A percentile compares a stretch with the other conserved stretches of the same genome.
Conservation (phyloP, 2,329 filamentous ascomycete genomes). For the Aureobasidium pullulans region DNA sequence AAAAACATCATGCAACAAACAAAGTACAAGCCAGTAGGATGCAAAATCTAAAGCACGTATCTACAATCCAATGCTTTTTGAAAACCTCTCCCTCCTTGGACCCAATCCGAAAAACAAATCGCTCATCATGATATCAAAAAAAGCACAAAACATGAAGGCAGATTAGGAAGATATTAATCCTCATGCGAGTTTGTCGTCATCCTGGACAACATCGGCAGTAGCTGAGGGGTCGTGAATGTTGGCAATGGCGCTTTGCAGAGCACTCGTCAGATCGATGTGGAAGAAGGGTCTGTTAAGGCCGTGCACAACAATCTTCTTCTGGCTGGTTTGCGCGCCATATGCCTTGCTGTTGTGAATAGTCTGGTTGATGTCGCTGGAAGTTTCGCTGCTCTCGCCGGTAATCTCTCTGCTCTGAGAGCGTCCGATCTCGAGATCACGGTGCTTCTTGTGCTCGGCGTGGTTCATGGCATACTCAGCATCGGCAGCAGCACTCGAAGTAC, state of each 20-base stretch:
- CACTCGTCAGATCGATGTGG: slow-evolving; percentile 85
- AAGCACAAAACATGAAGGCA: neutral
- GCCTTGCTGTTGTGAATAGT: slow-evolving; percentile 42
- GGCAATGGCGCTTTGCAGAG: slow-evolving; percentile 76
- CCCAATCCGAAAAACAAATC: neutral
- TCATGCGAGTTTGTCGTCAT: neutral
- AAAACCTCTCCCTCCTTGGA: neutral
- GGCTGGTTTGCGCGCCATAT: slow-evolving; percentile 23
- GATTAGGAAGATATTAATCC: neutral
- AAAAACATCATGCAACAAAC: neutral
- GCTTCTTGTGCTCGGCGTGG: slow-evolving; percentile 34
- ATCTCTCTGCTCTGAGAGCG: slow-evolving; percentile 22
- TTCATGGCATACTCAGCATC: slow-evolving; percentile 59
- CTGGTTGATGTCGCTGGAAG: slow-evolving; percentile 17
- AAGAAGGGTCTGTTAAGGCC: slow-evolving; percentile 88
- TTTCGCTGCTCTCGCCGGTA: slow-evolving; percentile 20
- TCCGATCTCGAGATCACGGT: slow-evolving; percentile 25
- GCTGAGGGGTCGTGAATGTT: slow-evolving; percentile 45
- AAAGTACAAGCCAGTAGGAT: neutral
- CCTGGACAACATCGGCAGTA: slow-evolving; percentile 8
- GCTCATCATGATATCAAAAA: neutral
- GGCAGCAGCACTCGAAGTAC: slow-evolving; percentile 60
- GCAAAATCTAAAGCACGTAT: neutral
- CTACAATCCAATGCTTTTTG: slow-evolving; percentile 1
- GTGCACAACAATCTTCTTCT: slow-evolving; percentile 60